phyloP scores from a whole-genome alignment of 805 yeast genomes.

The Candida vartiovaarae region DNA sequence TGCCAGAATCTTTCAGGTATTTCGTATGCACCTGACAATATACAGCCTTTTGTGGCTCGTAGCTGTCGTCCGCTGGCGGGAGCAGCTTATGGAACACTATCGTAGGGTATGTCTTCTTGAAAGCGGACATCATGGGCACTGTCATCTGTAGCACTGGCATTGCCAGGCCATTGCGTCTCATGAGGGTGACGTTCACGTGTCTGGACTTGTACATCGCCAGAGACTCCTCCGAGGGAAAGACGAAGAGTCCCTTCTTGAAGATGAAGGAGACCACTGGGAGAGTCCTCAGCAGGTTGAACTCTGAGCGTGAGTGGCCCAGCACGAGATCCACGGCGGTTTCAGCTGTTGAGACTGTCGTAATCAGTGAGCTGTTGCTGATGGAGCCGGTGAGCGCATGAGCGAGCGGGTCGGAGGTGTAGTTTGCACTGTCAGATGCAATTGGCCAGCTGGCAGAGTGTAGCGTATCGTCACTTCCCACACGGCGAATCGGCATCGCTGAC shows the following conservation, averaged over 20 bases:
- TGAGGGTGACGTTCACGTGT: conserved; percentile 19
- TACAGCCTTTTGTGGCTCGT: conserved; percentile 20
- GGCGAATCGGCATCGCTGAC: background rate
- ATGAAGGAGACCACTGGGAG: conserved; percentile 28
- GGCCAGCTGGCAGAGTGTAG: conserved; percentile 1
- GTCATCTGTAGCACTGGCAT: conserved; percentile 30
- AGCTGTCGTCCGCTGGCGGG: conserved; percentile 4
- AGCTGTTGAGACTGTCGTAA: conserved; percentile 8
- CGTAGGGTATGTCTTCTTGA: conserved; percentile 23
- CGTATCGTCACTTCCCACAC: conserved; percentile 1
- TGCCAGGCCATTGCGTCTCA: conserved; percentile 23
- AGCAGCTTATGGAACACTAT: conserved; percentile 26
- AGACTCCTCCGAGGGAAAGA: conserved; percentile 31
- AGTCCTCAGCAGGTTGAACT: conserved; percentile 22
- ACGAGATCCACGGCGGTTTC: conserved; percentile 20
- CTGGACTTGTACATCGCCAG: conserved; percentile 21
- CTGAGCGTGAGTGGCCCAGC: conserved; percentile 17
- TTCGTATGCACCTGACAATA: conserved; percentile 28
- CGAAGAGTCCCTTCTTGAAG: conserved; percentile 30
- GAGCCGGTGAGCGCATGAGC: background rate
- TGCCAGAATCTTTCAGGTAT: conserved; percentile 15
- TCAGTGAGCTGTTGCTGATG: background rate
- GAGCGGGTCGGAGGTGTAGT: background rate
- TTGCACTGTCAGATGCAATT: background rate
- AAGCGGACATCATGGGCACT: conserved; percentile 25